Percentiles rank a stretch among this genome's conserved stretches.
Evolutionary conservation across 257 asterid genomes (phyloP).

Genomic region (Jacaranda mimosifolia): DNA sequence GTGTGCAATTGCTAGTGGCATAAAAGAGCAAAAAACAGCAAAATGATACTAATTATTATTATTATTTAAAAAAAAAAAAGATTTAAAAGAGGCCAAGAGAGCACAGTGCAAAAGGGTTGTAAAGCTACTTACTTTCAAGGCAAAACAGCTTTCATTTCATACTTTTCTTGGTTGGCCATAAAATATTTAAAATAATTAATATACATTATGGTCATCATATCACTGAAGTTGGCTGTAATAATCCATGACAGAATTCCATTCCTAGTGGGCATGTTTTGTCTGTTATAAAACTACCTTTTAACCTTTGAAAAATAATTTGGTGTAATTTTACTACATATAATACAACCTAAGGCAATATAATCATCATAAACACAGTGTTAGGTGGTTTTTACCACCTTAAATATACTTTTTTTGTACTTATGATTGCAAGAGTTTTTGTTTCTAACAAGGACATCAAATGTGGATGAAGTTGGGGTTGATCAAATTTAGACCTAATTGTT

Average conservation of each 20-base stretch:
- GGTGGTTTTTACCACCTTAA: too few relatives aligned
- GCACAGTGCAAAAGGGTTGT: slow-evolving; percentile 37
- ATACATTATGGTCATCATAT: slow-evolving; percentile 26
- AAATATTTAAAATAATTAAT: slow-evolving; percentile 11
- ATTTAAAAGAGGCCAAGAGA: not conserved
- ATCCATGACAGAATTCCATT: slow-evolving; percentile 30
- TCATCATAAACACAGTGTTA: too few relatives aligned
- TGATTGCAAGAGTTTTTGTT: not conserved
- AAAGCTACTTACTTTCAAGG: slow-evolving; percentile 42
- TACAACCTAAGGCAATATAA: not conserved
- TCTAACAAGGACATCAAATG: not conserved
- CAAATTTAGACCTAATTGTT: not conserved
- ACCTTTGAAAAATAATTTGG: slow-evolving; percentile 11
- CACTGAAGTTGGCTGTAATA: slow-evolving; percentile 11
- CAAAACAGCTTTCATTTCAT: slow-evolving; percentile 47
- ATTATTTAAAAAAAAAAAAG: too few relatives aligned
- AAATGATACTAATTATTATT: not conserved
- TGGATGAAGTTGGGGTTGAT: not conserved
- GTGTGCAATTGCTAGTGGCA: slow-evolving; percentile 3
- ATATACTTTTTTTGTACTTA: not conserved
- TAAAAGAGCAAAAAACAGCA: not conserved
- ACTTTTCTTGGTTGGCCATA: slow-evolving; percentile 43
- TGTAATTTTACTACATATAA: not conserved
- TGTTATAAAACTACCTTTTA: slow-evolving; percentile 33
- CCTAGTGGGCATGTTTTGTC: slow-evolving; percentile 40